Conservation (phyloP, 345 rosid genomes). For the Cochlearia excelsa region DNA sequence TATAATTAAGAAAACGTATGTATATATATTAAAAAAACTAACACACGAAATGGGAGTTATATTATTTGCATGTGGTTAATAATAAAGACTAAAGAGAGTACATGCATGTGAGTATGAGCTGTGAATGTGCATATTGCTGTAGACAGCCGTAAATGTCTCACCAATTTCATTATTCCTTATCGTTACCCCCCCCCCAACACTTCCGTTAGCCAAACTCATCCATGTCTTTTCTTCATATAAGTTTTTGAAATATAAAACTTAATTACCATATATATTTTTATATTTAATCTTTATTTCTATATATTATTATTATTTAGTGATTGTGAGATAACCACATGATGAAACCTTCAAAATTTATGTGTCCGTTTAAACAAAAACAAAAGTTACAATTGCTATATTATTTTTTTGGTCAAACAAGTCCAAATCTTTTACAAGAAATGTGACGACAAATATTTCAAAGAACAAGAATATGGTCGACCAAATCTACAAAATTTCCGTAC, state of each 20-base stretch:
- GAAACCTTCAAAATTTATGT: no score
- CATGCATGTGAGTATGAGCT: conserved; percentile 32
- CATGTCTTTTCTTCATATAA: conserved; percentile 17
- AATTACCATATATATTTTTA: not conserved
- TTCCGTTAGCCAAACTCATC: conserved; percentile 16
- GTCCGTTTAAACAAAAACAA: no score
- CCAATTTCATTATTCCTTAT: conserved; percentile 23
- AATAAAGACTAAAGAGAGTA: conserved; percentile 5
- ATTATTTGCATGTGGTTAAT: conserved; percentile 29
- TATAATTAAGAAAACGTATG: no score
- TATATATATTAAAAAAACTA: conserved; percentile 1
- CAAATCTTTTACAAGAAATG: not conserved
- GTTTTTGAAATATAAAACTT: not conserved
- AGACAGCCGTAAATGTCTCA: conserved; percentile 35
- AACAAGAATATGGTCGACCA: conserved; percentile 17
- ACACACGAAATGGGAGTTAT: conserved; percentile 8
- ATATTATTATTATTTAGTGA: no score
- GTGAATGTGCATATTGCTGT: conserved; percentile 31
- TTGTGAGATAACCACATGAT: no score
- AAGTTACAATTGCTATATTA: no score
- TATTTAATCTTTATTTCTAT: not conserved
- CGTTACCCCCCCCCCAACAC: conserved; percentile 13
- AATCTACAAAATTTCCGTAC: conserved; percentile 25
- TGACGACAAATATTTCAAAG: conserved; percentile 6
- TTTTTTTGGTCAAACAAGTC: no score